Evolutionary conservation across 345 rosid species (phyloP), one percentile per base, ranked within the genome.

Genomic region (Eucalyptus leucophloia): DNA sequence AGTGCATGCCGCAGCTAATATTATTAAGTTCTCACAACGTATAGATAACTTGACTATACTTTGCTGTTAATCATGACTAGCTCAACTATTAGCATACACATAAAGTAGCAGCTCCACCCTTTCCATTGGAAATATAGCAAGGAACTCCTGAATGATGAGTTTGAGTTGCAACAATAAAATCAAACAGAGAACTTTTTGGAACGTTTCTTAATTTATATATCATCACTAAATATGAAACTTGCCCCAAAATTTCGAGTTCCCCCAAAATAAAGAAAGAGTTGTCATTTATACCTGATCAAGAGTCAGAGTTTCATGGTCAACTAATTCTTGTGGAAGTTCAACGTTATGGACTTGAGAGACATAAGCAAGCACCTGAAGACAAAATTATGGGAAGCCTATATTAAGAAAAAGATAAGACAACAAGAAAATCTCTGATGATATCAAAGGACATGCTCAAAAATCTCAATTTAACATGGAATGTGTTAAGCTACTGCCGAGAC

Each of bases 341-440:
- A 98, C 96, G 60, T 96, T 90, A 93, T 96, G 98, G 88, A 93
- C 99, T 96, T 96, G 98, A 16, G 99, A 98, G 90, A 98, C 99
- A 92, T 96, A 98, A 42, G 99, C 98, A 94, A 98, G 93, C 91
- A 98, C 93, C 99, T 97, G 94, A 89, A 93, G 86, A 86, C 69
- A 89, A 40, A 83, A 54, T 86, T 28, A 86, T 7, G 56, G 17
- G 40, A 86, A 49, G 87, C 54, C 54, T 49, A 8, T 45, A 72
- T 72, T 72, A 72, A 77, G 45, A 37, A 77, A 77, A 77, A 37
- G 47, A 37, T 13, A 37, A 72, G 44, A 34, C 82, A 34, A 69
- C 24, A 69, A 34, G 82, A 69, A 69, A 69, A 69, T 34, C 44
- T 19, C 11, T 34, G 80, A 69, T 0, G 4, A 69, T 69, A 18